These are phyloP conservation scores for Aphanoascus verrucosus DNA, from an alignment of 2,329 filamentous ascomycete genomes.

Conservation along the genomic window DNA sequence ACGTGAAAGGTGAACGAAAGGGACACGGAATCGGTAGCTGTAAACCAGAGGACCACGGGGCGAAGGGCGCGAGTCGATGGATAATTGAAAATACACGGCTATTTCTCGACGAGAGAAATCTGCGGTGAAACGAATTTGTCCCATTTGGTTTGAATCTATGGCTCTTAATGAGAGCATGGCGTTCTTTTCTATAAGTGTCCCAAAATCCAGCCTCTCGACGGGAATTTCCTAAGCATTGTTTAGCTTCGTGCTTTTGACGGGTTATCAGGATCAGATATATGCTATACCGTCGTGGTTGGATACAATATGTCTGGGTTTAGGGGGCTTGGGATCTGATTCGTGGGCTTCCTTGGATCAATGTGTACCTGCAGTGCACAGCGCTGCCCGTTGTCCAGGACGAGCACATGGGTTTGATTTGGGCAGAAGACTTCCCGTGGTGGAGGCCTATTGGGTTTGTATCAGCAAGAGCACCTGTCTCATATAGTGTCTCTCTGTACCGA, in stretches of 20 bases:
- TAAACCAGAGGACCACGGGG: constrained; percentile 7
- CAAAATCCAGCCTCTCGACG: constrained; percentile 49
- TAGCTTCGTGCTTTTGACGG: not conserved
- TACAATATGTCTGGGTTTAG: constrained; percentile 25
- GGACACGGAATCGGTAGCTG: constrained; percentile 36
- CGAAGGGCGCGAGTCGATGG: constrained; percentile 15
- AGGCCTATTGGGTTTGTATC: constrained; percentile 29
- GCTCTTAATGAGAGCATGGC: constrained; percentile 52
- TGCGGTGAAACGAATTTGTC: constrained; percentile 29
- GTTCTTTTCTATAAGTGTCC: constrained; percentile 44
- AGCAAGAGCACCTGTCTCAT: not conserved
- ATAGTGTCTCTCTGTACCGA: constrained; percentile 15
- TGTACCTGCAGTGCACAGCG: constrained; percentile 18
- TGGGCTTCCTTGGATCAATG: constrained; percentile 20
- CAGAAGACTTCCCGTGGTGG: constrained; percentile 46
- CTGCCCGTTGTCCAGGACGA: constrained; percentile 23
- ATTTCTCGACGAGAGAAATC: constrained; percentile 38
- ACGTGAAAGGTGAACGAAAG: constrained; percentile 35
- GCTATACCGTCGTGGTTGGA: constrained; percentile 30
- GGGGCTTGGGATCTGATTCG: constrained; percentile 26
- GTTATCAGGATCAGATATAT: not conserved
- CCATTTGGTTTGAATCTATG: constrained; percentile 20
- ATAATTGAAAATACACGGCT: constrained; percentile 36
- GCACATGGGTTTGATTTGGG: constrained; percentile 24
- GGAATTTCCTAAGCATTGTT: constrained; percentile 29